phyloP scores from a whole-genome alignment of 768 basidiomycete species.

The Tricholoma matsutake region DNA sequence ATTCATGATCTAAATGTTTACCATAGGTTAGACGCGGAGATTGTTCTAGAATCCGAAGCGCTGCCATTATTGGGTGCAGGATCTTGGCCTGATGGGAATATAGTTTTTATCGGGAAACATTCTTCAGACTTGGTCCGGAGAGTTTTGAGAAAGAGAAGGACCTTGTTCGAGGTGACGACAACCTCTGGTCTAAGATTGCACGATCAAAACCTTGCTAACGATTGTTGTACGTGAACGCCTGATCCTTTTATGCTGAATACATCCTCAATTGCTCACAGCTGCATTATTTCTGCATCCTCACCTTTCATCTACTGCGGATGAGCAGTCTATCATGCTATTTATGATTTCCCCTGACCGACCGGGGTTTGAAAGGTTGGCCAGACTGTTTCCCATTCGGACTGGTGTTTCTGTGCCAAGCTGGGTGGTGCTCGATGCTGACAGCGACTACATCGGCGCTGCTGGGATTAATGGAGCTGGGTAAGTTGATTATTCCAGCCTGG shows the following conservation, averaged over 20 bases:
- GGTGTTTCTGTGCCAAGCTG: slow-evolving; percentile 78
- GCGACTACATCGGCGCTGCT: slow-evolving; percentile 63
- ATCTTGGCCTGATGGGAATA: slow-evolving; percentile 41
- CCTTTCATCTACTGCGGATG: slow-evolving; percentile 31
- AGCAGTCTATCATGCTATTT: slow-evolving; percentile 41
- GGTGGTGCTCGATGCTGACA: slow-evolving; percentile 54
- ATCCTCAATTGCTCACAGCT: slow-evolving; percentile 26
- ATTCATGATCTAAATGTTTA: slow-evolving; percentile 66
- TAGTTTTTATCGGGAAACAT: slow-evolving; percentile 54
- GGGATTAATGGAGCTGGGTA: slow-evolving; percentile 78
- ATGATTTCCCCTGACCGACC: slow-evolving; percentile 52
- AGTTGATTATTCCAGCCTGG: slow-evolving; percentile 19
- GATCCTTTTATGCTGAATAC: neutral
- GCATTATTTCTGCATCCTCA: slow-evolving; percentile 71
- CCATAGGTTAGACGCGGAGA: slow-evolving; percentile 66
- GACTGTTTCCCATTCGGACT: slow-evolving; percentile 84
- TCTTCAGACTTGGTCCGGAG: slow-evolving; percentile 29
- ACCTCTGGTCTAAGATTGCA: slow-evolving; percentile 23
- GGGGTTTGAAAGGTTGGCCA: slow-evolving; percentile 64
- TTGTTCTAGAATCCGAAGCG: slow-evolving; percentile 46
- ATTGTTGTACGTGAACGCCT: neutral
- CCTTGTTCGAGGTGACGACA: slow-evolving; percentile 30
- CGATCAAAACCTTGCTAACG: slow-evolving; percentile 22
- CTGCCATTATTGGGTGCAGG: slow-evolving; percentile 15
- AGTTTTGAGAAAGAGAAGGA: slow-evolving; percentile 30